phyloP scores from a whole-genome alignment of 768 basidiomycete genomes.

The Amanita fuliginea region DNA sequence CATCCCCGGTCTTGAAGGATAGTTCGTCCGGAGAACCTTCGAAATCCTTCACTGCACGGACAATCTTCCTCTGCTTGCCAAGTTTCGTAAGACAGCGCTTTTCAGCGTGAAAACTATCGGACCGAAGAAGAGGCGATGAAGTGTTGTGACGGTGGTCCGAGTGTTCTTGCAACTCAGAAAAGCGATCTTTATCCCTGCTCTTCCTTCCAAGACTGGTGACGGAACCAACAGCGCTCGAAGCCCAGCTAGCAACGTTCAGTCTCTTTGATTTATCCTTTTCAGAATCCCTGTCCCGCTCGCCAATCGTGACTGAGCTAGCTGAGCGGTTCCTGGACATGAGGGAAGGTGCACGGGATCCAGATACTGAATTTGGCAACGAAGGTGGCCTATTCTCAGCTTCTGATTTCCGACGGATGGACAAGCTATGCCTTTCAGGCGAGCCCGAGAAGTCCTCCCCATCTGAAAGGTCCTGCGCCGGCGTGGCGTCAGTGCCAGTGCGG shows the following conservation, averaged over 20 bases:
- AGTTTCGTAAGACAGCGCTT: conserved; percentile 25
- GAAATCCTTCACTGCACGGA: conserved; percentile 71
- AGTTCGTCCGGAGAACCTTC: conserved; percentile 69
- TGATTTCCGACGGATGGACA: conserved; percentile 15
- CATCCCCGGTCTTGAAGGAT: conserved; percentile 59
- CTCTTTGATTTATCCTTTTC: conserved; percentile 27
- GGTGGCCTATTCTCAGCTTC: conserved; percentile 26
- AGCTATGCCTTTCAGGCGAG: conserved; percentile 16
- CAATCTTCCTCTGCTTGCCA: conserved; percentile 45
- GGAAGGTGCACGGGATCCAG: conserved; percentile 40
- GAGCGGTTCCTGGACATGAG: conserved; percentile 56
- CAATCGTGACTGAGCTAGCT: conserved; percentile 38
- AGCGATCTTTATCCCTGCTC: conserved; percentile 31
- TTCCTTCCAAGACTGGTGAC: conserved; percentile 42
- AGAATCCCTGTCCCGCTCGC: conserved; percentile 24
- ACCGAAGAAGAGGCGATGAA: conserved; percentile 2
- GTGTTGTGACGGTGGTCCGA: conserved; percentile 20
- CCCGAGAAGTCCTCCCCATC: conserved; percentile 20
- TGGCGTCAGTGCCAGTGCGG: conserved; percentile 9
- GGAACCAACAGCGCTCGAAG: conserved; percentile 51
- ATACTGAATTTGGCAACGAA: conserved; percentile 23
- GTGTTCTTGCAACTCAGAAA: conserved; percentile 42
- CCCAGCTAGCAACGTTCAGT: conserved; percentile 52
- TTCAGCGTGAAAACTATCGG: conserved; percentile 13
- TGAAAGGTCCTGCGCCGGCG: conserved; percentile 19